These are phyloP conservation scores for Alternaria conjuncta DNA, from an alignment of 2,329 filamentous ascomycete species.

Conservation along the genomic window DNA sequence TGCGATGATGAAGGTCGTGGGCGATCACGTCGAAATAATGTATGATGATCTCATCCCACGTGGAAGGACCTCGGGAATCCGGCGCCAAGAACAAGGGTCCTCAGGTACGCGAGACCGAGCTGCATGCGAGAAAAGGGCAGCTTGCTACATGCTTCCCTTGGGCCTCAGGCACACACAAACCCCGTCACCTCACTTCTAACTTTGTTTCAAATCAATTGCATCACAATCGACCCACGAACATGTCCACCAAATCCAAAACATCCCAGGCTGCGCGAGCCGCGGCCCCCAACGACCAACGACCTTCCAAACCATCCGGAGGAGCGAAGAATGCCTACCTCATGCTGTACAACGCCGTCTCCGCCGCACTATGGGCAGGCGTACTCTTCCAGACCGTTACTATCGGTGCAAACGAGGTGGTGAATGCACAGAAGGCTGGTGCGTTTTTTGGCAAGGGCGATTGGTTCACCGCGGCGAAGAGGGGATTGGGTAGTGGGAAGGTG, in stretches of 20 bases:
- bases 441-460: slow-evolving; percentile 18
- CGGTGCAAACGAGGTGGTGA: slow-evolving; percentile 31
- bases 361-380: slow-evolving; percentile 78
- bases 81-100: slow-evolving; percentile 16
- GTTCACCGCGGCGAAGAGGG: slow-evolving; percentile 14
- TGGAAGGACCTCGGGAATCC: neutral
- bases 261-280: neutral
- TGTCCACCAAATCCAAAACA: slow-evolving; percentile 7
- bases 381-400: slow-evolving; percentile 72
- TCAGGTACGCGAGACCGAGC: slow-evolving; percentile 8
- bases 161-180: neutral
- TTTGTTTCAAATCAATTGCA: neutral
- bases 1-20: neutral
- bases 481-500: slow-evolving; percentile 55
- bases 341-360: slow-evolving; percentile 81
- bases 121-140: neutral
- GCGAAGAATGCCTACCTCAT: slow-evolving; percentile 68
- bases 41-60: slow-evolving; percentile 26
- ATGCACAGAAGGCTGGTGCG: slow-evolving; percentile 17
- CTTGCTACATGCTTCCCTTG: neutral
- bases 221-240: neutral
- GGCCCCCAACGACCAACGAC: slow-evolving; percentile 8
- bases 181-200: neutral
- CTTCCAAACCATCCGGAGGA: slow-evolving; percentile 1
- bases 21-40: neutral